Conservation (phyloP, 2,329 filamentous ascomycete genomes). For the Calonectria pteridis region DNA sequence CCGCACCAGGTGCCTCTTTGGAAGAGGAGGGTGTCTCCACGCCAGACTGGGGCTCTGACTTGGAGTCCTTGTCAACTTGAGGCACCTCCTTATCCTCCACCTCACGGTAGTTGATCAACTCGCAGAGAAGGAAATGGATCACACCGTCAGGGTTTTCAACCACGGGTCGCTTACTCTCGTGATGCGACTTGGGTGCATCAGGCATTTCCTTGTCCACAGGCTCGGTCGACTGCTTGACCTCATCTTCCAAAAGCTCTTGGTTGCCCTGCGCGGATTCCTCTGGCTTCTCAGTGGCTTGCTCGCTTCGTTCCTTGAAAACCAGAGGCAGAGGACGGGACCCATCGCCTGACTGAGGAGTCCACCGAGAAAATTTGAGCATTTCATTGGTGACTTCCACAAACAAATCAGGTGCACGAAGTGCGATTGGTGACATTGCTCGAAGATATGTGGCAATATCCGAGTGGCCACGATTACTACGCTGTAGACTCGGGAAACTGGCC, state of each 20-base stretch:
- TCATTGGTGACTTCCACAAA: constrained; percentile 93
- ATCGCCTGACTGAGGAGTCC: constrained; percentile 56
- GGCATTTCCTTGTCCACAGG: constrained; percentile 69
- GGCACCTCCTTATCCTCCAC: constrained; percentile 84
- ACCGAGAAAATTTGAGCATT: constrained; percentile 80
- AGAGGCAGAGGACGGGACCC: constrained; percentile 51
- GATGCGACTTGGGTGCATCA: constrained; percentile 72
- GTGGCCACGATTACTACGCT: constrained; percentile 62
- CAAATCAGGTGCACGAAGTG: constrained; percentile 83
- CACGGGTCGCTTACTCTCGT: constrained; percentile 83
- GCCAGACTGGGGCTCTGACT: constrained; percentile 49
- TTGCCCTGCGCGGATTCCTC: constrained; percentile 29
- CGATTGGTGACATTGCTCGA: constrained; percentile 81
- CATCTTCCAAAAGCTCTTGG: constrained; percentile 45
- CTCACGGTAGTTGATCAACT: constrained; percentile 91
- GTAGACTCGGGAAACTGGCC: constrained; percentile 74
- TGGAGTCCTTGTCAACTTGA: constrained; percentile 56
- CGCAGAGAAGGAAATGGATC: constrained; percentile 92
- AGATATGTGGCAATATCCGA: constrained; percentile 81
- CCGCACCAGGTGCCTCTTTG: constrained; percentile 46
- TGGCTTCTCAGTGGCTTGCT: constrained; percentile 29
- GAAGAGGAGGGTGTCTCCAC: constrained; percentile 47
- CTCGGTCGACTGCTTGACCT: constrained; percentile 73
- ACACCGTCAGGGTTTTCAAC: constrained; percentile 96
- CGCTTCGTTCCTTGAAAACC: constrained; percentile 55